These are phyloP conservation scores for Hirsutella thompsonii DNA, from an alignment of 2,329 filamentous ascomycete genomes.

Conservation along the genomic window DNA sequence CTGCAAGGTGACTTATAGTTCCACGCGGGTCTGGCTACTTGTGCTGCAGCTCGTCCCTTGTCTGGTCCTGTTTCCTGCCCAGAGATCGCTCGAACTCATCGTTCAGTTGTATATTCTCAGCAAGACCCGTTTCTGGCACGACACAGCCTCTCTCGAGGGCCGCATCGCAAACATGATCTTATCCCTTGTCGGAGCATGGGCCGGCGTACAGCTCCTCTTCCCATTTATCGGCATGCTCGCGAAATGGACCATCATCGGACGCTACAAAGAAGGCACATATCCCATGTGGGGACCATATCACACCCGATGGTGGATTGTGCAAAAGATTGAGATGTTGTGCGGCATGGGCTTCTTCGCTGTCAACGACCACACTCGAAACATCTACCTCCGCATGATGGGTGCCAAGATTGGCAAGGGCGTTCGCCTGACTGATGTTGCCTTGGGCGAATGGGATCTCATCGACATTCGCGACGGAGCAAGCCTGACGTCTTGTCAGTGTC, in stretches of 20 bases:
- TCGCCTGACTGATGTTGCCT: constrained; percentile 24
- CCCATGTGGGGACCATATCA: constrained; percentile 48
- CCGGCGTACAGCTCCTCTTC: constrained; percentile 23
- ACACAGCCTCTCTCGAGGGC: constrained; percentile 24
- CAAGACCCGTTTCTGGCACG: constrained; percentile 24
- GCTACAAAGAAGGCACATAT: constrained; percentile 36
- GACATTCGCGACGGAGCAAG: constrained; percentile 35
- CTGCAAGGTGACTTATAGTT: constrained; percentile 30
- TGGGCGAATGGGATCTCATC: constrained; percentile 44
- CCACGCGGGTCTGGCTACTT: constrained; percentile 34
- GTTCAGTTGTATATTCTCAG: constrained; percentile 34
- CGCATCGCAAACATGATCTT: constrained; percentile 34
- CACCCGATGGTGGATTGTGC: constrained; percentile 44
- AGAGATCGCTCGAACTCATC: constrained; percentile 36
- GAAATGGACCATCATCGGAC: constrained; percentile 43
- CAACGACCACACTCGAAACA: constrained; percentile 22
- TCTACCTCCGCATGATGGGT: constrained; percentile 39
- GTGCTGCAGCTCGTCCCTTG: constrained; percentile 37
- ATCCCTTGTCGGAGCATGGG: constrained; percentile 27
- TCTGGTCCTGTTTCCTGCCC: constrained; percentile 33
- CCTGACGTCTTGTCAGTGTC: constrained; percentile 32
- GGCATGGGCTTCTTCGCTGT: constrained; percentile 32
- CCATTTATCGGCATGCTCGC: constrained; percentile 33
- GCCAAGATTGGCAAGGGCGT: constrained; percentile 39
- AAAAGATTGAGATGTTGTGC: constrained; percentile 36